Evolutionary conservation across 2,329 filamentous ascomycete genomes (phyloP), one percentile per base, ranked within the genome.

Genomic region (Akanthomyces uredinophilus): DNA sequence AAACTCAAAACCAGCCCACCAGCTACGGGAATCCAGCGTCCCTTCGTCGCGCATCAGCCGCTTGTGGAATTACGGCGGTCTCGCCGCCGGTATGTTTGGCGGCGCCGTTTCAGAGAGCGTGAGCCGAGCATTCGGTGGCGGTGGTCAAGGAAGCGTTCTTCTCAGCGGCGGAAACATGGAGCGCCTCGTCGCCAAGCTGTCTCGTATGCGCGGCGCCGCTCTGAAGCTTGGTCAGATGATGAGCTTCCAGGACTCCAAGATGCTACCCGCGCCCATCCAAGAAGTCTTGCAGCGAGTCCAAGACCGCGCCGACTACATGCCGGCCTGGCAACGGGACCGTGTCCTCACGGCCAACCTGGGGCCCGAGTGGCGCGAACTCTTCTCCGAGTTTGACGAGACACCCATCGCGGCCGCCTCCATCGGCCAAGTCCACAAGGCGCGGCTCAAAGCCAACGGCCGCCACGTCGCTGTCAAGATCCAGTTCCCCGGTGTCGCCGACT

Each of bases 221-320:
- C 80, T 99, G 47, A 99, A 99, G 78, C 78, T 99, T 29, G 96
- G 95, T 0, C 95, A 99, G 78, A 95, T 98, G 90, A 89, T 99
- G 81, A 97, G 92, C 73, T 95, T 99, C 71, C 95, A 99, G 79
- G 95, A 99, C 76, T 87, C 91, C 43, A 98, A 96, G 75, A 92
- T 97, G 87, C 84, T 99, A 11, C 95, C 95, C 0, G 85, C 84
- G 0, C 86, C 91, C 1, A 92, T 99, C 55, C 91, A 96, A 67
- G 85, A 94, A 70, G 92, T 99, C 1, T 79, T 99, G 14, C 92
- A 96, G 72, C 87, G 96, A 6, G 95, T 99, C 0, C 95, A 99
- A 73, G 95, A 99, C 73, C 88, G 91, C 62, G 95, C 95, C 44
- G 94, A 99, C 74, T 99, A 98, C 74, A 99, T 99, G 95, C 95